Base-by-base conservation (phyloP, 2,329 filamentous ascomycete genomes). In the Knoxdaviesia capensis region DNA sequence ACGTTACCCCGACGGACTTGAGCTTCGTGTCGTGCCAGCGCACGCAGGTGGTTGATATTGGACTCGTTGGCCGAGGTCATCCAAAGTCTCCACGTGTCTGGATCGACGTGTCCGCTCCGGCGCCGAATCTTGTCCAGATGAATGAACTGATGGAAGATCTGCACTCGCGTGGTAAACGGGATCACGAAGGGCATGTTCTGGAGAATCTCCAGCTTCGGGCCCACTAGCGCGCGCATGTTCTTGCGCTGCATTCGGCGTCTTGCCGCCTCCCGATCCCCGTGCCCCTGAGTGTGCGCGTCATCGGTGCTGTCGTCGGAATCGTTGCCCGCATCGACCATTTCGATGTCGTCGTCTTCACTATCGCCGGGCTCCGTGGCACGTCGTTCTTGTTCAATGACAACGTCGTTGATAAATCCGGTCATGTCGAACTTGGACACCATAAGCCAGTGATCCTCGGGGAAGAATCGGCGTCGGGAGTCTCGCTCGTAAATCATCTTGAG, bases 101-200 rank as follows among this genome's bases (percentile, higher is more conserved):
- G 54, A 76, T 65, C 37, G 47, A 69, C 42, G 20, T 35, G 62
- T 0, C 83, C 84, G 31, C 69, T 64, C 48, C 85, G 66, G 47
- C 85, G 66, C 47, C 77, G 77, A 41, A 68, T 57, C 55, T 90
- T 85, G 57, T 98, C 90, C 5, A 87, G 65, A 31, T 73, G 61
- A n/a, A 96, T 82, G 51, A 96, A 96, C 53, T 94, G 77, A 31
- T 87, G 75, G 57, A 98, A 96, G 29, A 96, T 88, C 54, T 86
- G 76, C 5, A 98, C 90, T 39, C 90, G 69, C 0, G 83, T 90
- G 34, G 83, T 75, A 51, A 98, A 98, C 0, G 88, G 90, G 38
- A 98, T 90, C 49, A 88, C 82, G 55, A 96, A 98, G 0, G 90
- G 90, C 77, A 98, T 92, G 52, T 96, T 92, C 49, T 90, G 80